Conservation (phyloP, 108 stramenopile species). For the Epipyxis sp. region DNA sequence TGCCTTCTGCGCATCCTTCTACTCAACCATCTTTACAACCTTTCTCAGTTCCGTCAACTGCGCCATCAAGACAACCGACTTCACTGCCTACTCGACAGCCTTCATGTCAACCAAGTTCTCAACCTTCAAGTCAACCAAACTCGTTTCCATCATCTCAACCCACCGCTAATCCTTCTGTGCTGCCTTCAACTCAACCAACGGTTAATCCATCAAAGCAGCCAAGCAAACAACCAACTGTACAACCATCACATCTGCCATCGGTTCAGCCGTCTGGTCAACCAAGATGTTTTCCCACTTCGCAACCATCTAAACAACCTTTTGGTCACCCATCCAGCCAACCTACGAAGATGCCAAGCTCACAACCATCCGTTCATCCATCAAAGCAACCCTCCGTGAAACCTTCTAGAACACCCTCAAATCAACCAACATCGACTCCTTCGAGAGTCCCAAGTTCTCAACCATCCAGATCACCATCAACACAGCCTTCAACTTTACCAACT, state of each 20-base stretch:
- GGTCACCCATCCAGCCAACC: background rate
- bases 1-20: background rate
- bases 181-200: background rate
- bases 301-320: background rate
- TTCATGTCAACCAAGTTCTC: no score
- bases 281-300: background rate
- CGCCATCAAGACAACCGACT: no score
- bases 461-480: background rate
- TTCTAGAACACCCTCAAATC: background rate
- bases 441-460: constrained; percentile 6
- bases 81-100: no score
- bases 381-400: background rate
- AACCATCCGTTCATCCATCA: background rate
- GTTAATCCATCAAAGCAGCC: background rate
- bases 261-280: background rate
- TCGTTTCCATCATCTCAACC: background rate
- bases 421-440: background rate
- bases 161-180: background rate
- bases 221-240: background rate
- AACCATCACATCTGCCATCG: background rate
- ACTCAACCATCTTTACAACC: constrained; percentile 5
- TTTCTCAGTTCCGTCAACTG: background rate
- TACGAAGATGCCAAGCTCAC: background rate
- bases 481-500: constrained; percentile 18
- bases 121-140: no score